Evolutionary conservation across 2,329 filamentous ascomycete species (phyloP).

Genomic region (Penicillium fuscoglaucum): DNA sequence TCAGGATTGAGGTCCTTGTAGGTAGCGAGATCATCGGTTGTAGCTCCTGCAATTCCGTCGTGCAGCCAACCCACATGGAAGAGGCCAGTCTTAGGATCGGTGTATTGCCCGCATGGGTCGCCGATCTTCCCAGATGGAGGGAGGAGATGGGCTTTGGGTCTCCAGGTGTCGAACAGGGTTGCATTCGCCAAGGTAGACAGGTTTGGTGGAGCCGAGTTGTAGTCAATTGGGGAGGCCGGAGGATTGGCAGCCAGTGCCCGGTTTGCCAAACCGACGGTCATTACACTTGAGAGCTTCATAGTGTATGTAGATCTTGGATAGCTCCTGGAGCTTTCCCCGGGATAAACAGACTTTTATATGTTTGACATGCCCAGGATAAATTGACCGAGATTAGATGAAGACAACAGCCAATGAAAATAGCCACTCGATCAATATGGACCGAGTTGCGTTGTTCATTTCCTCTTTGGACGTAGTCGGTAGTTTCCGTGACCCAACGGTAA

Average conservation of each 20-base stretch:
- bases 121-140: slow-evolving; percentile 20
- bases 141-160: slow-evolving; percentile 20
- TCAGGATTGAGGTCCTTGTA: slow-evolving; percentile 17
- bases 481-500: slow-evolving; percentile 4
- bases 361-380: neutral
- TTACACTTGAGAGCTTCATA: slow-evolving; percentile 2
- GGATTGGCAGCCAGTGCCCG: neutral
- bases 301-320: neutral
- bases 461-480: slow-evolving; percentile 2
- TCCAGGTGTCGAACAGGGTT: slow-evolving; percentile 22
- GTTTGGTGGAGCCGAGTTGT: slow-evolving; percentile 17
- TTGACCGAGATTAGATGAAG: neutral
- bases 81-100: slow-evolving; percentile 19
- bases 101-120: slow-evolving; percentile 22
- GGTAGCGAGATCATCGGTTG: slow-evolving; percentile 18
- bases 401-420: neutral
- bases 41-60: slow-evolving; percentile 18
- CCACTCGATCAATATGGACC: neutral
- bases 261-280: neutral
- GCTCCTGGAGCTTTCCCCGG: neutral
- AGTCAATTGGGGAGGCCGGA: neutral
- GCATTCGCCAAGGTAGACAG: slow-evolving; percentile 17
- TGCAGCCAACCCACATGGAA: slow-evolving; percentile 25
- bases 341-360: slow-evolving; percentile 1
- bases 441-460: slow-evolving; percentile 1